Percentiles rank a stretch among this genome's conserved stretches.
Conservation (phyloP, 2,329 filamentous ascomycete species). For the Harringtonia lauricola region DNA sequence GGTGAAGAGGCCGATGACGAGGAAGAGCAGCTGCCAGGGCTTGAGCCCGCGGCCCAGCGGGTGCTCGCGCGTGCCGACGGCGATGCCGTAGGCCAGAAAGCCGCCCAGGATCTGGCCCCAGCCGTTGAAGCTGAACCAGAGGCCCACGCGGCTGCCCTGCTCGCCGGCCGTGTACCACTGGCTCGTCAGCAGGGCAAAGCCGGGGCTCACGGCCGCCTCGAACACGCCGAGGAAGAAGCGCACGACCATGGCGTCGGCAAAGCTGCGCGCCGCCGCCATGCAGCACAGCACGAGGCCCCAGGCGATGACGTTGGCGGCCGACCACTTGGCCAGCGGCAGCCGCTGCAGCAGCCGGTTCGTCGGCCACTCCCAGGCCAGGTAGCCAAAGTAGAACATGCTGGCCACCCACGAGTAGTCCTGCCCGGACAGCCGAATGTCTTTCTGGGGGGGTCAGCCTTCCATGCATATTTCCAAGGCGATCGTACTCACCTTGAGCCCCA, state of each 20-base stretch:
- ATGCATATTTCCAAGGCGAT: no score
- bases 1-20: constrained; percentile 41
- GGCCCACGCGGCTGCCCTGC: constrained; percentile 48
- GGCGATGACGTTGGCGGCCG: constrained; percentile 49
- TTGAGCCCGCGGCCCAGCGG: constrained; percentile 25
- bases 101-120: constrained; percentile 28
- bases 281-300: constrained; percentile 49
- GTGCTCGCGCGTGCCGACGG: constrained; percentile 33
- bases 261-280: constrained; percentile 51
- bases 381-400: constrained; percentile 37
- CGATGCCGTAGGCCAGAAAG: constrained; percentile 28
- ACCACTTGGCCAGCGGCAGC: constrained; percentile 56
- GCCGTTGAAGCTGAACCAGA: constrained; percentile 54
- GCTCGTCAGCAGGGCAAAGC: constrained; percentile 55
- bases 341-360: constrained; percentile 53
- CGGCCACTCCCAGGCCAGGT: constrained; percentile 51
- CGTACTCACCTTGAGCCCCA: constrained; percentile 34
- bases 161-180: constrained; percentile 66
- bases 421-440: constrained; percentile 29
- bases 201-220: constrained; percentile 57
- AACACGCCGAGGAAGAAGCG: constrained; percentile 59
- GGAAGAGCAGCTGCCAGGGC: constrained; percentile 55
- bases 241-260: constrained; percentile 49
- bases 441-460: constrained; percentile 7
- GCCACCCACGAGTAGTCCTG: constrained; percentile 39